Evolutionary conservation across 2,329 filamentous ascomycete genomes (phyloP), one percentile per base, ranked within the genome.

Genomic region (Elsinoe arachidis): DNA sequence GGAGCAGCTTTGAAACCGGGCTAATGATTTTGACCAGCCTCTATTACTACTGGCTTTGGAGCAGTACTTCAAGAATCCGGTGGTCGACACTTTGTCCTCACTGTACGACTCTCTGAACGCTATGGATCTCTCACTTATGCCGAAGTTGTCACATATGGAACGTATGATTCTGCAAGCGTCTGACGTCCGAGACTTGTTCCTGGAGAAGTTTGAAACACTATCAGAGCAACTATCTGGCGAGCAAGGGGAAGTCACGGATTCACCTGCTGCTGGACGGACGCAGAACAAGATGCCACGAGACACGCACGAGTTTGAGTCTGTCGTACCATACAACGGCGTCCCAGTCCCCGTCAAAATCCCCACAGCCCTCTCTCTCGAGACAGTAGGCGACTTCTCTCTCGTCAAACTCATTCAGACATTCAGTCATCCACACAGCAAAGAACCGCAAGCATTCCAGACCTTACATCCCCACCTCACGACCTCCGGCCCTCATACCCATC

Each of bases 361-460:
- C 0, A 91, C 92, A 2, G 91, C 93, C 10, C 82, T 95, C 58
- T 92, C 91, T 76, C 89, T 91, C 1, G 93, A 99, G 76, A 96
- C 89, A 0, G 93, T 99, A 14, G 93, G 93, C 61, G 93, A 99
- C 73, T 99, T 99, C 69, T 97, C 91, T 37, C 80, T 99, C 58
- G 88, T 99, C 74, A 97, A 97, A 71, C 83, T 99, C 56, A 96
- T 99, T 63, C 90, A 96, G 66, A 96, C 88, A 56, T 97, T 97
- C 71, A 88, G 89, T 43, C 84, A 85, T 10, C 80, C 88, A 15
- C 92, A 97, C 70, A 75, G 84, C n/a, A 86, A 90, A 65, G 82
- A 86, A 9, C 88, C 90, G 3, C 88, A 95, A 65, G 84, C 90
- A 1, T 99, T 97, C 68, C 75, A 61, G 15, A 66, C 86, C 4